A percentile compares a stretch with the other conserved stretches of the same genome.
phyloP scores from a whole-genome alignment of 2,329 filamentous ascomycete genomes.

The Pseudogymnoascus sp. region DNA sequence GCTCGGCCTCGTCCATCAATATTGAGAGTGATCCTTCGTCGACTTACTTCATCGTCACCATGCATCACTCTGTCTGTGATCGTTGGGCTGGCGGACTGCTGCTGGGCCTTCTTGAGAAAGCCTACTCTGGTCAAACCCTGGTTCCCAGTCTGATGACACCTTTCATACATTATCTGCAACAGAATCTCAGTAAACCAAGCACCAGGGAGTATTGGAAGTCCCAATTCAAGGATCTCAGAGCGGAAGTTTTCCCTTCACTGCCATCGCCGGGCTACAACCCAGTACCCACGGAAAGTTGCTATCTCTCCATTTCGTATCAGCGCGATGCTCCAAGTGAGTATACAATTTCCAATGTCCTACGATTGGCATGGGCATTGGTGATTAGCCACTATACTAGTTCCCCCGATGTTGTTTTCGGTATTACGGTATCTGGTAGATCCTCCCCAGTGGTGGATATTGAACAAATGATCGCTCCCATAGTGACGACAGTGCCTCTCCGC shows the following conservation, averaged over 20 bases:
- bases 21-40: neutral
- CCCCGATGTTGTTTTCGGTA: constrained; percentile 34
- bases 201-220: constrained; percentile 11
- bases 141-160: neutral
- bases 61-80: constrained; percentile 52
- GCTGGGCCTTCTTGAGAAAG: constrained; percentile 1
- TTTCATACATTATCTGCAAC: neutral
- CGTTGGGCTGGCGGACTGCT: constrained; percentile 45
- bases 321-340: neutral
- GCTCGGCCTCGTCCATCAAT: neutral
- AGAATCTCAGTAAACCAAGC: neutral
- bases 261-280: constrained; percentile 11
- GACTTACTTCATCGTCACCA: constrained; percentile 22
- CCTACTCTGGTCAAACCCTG: constrained; percentile 15
- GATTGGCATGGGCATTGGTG: constrained; percentile 33
- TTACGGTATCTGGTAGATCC: constrained; percentile 33
- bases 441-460: constrained; percentile 30
- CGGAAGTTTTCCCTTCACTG: constrained; percentile 11
- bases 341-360: constrained; percentile 28
- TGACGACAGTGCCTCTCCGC: constrained; percentile 33
- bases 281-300: constrained; percentile 2
- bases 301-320: neutral
- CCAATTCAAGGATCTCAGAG: constrained; percentile 5
- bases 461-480: constrained; percentile 34
- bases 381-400: constrained; percentile 29